These are phyloP conservation scores for Gautieria morchelliformis DNA, from an alignment of 768 basidiomycete genomes.

Conservation along the genomic window DNA sequence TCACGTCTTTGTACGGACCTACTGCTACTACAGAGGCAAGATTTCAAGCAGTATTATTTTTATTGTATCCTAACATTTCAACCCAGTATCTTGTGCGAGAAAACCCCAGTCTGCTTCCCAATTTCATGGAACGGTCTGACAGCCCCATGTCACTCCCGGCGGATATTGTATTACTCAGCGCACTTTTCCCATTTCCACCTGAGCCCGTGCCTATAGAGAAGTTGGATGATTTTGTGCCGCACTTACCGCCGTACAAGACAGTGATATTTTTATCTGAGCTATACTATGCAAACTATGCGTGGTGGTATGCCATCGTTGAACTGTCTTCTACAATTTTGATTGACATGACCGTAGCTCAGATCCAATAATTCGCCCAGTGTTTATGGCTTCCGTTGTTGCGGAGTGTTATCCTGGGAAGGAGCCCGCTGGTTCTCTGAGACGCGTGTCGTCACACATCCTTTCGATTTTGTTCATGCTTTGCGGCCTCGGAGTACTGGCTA, in stretches of 20 bases:
- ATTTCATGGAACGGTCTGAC: not conserved
- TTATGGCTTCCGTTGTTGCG: not conserved
- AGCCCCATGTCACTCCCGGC: conserved; percentile 5
- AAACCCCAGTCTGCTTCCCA: conserved; percentile 1
- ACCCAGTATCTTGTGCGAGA: conserved; percentile 2
- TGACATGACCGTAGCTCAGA: not conserved
- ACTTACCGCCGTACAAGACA: conserved; percentile 1
- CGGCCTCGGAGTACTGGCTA: conserved; percentile 2
- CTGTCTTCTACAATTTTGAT: not conserved
- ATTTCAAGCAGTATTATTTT: not conserved
- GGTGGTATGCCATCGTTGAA: not conserved
- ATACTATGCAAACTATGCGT: conserved; percentile 2
- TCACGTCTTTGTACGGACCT: conserved; percentile 6
- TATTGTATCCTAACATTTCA: not conserved
- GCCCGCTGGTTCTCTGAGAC: not conserved
- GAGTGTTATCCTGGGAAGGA: not conserved
- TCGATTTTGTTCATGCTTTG: conserved; percentile 7
- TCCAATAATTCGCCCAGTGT: not conserved
- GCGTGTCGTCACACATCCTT: not conserved
- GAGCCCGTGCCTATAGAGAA: conserved; percentile 3
- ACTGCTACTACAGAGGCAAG: conserved; percentile 4
- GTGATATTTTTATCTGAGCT: not conserved
- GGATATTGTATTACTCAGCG: conserved; percentile 8
- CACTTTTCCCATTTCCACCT: conserved; percentile 7
- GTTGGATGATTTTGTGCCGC: conserved; percentile 3